A percentile compares a stretch with the other conserved stretches of the same genome.
These are phyloP conservation scores for Elaphomyces granulatus DNA, from an alignment of 495 filamentous ascomycete species.

Conservation along the genomic window DNA sequence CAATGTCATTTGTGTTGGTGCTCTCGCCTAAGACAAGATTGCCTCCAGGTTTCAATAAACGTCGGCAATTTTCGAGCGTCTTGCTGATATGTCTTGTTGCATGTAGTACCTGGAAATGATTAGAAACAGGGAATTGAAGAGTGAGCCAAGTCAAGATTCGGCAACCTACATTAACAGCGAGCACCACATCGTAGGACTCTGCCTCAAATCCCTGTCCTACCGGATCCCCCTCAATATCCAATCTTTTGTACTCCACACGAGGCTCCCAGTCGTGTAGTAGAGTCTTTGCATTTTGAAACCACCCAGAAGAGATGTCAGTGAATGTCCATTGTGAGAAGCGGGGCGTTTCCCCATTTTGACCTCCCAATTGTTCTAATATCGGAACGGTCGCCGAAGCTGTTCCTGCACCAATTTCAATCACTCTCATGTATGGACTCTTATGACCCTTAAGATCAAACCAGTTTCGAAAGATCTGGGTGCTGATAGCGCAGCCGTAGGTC, in stretches of 20 bases:
- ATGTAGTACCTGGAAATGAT: too few relatives aligned
- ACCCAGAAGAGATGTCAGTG: constrained; percentile 39
- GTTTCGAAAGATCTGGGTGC: too few relatives aligned
- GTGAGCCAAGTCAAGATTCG: too few relatives aligned
- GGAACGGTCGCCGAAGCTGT: constrained; percentile 34
- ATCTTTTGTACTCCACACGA: constrained; percentile 28
- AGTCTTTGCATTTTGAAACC: constrained; percentile 34
- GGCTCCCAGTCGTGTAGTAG: constrained; percentile 17
- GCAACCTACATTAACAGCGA: constrained; percentile 36
- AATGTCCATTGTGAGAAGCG: constrained; percentile 22
- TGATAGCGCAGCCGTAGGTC: too few relatives aligned
- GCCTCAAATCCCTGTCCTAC: constrained; percentile 28
- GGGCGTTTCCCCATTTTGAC: constrained; percentile 7
- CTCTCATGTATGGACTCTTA: constrained; percentile 23
- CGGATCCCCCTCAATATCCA: constrained; percentile 28
- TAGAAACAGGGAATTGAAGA: too few relatives aligned
- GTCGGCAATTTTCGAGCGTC: not conserved
- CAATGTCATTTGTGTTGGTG: constrained; percentile 3
- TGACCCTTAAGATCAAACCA: too few relatives aligned
- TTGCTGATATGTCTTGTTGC: constrained; percentile 1
- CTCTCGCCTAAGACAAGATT: not conserved
- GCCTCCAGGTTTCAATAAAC: not conserved
- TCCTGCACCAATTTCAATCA: constrained; percentile 41
- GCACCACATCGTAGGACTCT: constrained; percentile 35
- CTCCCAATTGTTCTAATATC: constrained; percentile 14